Percentiles rank a stretch among this genome's conserved stretches.
Evolutionary conservation across 352 stramenopile genomes (phyloP).

Genomic region (Globisporangium paroecandrum): DNA sequence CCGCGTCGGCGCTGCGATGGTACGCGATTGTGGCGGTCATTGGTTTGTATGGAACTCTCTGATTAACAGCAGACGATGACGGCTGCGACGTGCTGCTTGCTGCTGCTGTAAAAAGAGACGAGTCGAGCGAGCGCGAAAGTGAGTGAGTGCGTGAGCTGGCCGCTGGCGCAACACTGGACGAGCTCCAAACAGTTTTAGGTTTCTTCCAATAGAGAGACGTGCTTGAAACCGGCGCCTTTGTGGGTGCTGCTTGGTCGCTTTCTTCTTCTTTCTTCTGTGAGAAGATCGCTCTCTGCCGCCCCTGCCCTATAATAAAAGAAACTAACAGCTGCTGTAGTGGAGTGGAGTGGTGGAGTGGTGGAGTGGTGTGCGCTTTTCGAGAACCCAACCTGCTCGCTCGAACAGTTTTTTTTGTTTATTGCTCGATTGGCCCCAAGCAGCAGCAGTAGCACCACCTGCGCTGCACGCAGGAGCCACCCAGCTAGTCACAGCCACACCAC

Average conservation of each 20-base stretch:
- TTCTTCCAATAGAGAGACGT: not conserved
- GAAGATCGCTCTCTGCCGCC: too few species aligned
- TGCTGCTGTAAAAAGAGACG: not conserved
- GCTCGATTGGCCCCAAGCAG: too few species aligned
- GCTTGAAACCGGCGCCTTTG: not conserved
- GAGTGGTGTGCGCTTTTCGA: too few species aligned
- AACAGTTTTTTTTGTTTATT: too few species aligned
- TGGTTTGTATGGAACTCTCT: not conserved
- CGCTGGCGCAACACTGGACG: not conserved
- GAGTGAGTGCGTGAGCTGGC: not conserved
- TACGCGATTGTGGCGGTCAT: conserved; percentile 7
- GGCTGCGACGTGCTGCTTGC: not conserved
- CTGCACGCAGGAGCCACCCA: too few species aligned
- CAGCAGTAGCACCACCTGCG: too few species aligned
- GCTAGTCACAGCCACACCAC: too few species aligned
- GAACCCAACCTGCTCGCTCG: too few species aligned
- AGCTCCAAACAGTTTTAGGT: not conserved
- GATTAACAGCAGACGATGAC: not conserved
- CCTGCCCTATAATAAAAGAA: too few species aligned
- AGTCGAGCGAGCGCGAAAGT: not conserved
- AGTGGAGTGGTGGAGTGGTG: too few species aligned
- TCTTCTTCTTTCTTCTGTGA: too few species aligned
- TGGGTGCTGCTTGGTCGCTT: not conserved
- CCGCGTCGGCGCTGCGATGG: conserved; percentile 6
- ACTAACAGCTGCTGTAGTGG: too few species aligned